These are phyloP conservation scores for Zoysia matrella DNA, from an alignment of 202 grass and related monocot species.

Conservation along the genomic window DNA sequence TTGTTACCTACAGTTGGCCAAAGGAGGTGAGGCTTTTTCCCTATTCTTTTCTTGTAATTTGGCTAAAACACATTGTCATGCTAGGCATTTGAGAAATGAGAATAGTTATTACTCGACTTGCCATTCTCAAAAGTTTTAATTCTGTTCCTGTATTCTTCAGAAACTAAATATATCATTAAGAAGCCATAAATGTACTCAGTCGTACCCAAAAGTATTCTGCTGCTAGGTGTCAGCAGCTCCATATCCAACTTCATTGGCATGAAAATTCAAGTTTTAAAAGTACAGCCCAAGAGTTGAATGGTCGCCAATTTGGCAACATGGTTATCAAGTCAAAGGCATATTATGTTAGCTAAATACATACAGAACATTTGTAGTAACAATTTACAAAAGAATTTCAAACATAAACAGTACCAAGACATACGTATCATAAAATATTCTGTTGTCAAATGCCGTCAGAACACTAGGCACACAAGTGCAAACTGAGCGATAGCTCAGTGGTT, in stretches of 20 bases:
- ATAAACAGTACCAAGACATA: slow-evolving; percentile 4
- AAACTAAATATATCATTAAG: too few species aligned
- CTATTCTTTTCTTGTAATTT: background rate
- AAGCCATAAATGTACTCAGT: background rate
- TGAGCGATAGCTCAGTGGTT: too few species aligned
- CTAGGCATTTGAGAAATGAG: background rate
- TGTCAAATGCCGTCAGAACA: background rate
- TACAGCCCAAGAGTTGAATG: slow-evolving; percentile 14
- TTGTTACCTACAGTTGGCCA: slow-evolving; percentile 14
- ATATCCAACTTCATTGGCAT: slow-evolving; percentile 6
- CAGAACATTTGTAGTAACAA: background rate
- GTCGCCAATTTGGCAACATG: background rate
- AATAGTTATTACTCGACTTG: slow-evolving; percentile 17
- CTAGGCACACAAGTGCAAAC: background rate
- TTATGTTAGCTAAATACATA: background rate
- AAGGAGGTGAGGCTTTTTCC: background rate
- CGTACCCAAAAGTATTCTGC: background rate
- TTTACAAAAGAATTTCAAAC: slow-evolving; percentile 1
- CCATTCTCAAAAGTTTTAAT: background rate
- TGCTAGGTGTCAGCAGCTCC: slow-evolving; percentile 2
- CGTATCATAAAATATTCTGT: background rate
- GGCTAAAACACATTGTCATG: background rate
- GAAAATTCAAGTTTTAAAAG: slow-evolving; percentile 1
- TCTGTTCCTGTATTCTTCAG: background rate
- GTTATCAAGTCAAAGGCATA: background rate